Base-by-base conservation (phyloP, 495 filamentous ascomycete species). In the Immersiella caudata region DNA sequence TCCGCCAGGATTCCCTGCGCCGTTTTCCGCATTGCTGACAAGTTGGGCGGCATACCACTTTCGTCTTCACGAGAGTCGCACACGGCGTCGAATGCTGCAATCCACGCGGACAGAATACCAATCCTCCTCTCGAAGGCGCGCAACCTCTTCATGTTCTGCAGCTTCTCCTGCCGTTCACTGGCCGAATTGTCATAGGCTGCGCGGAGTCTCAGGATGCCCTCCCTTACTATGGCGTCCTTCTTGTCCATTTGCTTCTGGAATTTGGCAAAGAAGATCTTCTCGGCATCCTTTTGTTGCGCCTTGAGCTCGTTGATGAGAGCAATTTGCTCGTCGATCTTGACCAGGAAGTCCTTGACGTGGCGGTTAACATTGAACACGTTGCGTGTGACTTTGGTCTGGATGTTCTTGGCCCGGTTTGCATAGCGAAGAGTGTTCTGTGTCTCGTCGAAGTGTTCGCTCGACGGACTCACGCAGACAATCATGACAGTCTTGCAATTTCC, bases 321-420 rank as follows among this genome's bases (percentile, higher is more conserved):
- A 84, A 94, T 92, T 76, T 97, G 94, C 81, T 97, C 93, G 74
- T 97, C 93, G 58, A 96, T 97, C 85, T 97, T 97, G 80, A 96
- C 92, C 74, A 97, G 76, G 80, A 94, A 97, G 77, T 97, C 94
- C 81, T 98, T 99, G 59, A 99, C 95, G 80, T 99, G 95, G 60
- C 95, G 90, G 75, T 99, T 98, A 70, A 99, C 96, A 74, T 99
- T 99, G 82, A 95, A 98, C 1, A 97, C 96, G 75, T 99, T 99
- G 70, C 93, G 87, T 21, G 95, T 97, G 49, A 97, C 92, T 82
- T 99, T 99, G 22, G 95, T 99, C 81, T 99, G 96, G 74, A 99
- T 99, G 75, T 99, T 99, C 85, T 99, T 99, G 24, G 95, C 95
- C 67, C 95, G 84, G 77, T 99, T 97, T 62, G 95, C 95, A 76